Base-by-base conservation (phyloP, 164 flowering plant species). In the Tetracentron sinense region DNA sequence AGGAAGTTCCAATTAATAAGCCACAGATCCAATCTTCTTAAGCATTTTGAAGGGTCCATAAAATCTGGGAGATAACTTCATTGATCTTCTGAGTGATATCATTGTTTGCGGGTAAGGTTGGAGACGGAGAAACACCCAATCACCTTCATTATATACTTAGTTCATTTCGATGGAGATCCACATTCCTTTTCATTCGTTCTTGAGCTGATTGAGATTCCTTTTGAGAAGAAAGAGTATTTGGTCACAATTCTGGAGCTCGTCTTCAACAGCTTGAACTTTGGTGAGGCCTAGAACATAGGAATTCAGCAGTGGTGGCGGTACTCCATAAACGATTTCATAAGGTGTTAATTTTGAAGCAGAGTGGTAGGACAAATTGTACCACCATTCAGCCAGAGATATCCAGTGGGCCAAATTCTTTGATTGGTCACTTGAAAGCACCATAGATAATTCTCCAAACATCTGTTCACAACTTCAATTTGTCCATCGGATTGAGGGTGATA, bases 361-460 rank as follows among this genome's bases (percentile, higher is more conserved):
- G 35, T 66, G 63, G 20, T 14, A 0, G 17, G 6, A 1, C 0
- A 58, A 58, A 38, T 66, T 66, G 58, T 58, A 66, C 14, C 27
- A 58, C 23, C 2, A 66, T 46, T 66, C 69, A 2, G 63, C 69
- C 69, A 56, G 58, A 22, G 63, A 25, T 8, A 58, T 16, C 25
- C 29, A 66, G 15, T 59, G 7, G 16, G 69, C 68, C n/a, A n/a
- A 56, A 4, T 26, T 33, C 19, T 28, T 27, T 4, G 52, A 28
- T 8, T 44, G 19, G 7, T 44, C 47, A n/a, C 54, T 15, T 6
- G 28, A 42, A 68, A 54, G 20, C 56, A 7, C 6, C 62, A 35
- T 1, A 68, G 26, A 28, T 56, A 49, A 15, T 26, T 30, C 19
- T 56, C 66, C 8, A n/a, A n/a, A n/a, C n/a, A n/a, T n/a, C n/a